Evolutionary conservation across 1,139 yeast species (phyloP), one percentile per base, ranked within the genome.

Genomic region (Diutina siamensis): DNA sequence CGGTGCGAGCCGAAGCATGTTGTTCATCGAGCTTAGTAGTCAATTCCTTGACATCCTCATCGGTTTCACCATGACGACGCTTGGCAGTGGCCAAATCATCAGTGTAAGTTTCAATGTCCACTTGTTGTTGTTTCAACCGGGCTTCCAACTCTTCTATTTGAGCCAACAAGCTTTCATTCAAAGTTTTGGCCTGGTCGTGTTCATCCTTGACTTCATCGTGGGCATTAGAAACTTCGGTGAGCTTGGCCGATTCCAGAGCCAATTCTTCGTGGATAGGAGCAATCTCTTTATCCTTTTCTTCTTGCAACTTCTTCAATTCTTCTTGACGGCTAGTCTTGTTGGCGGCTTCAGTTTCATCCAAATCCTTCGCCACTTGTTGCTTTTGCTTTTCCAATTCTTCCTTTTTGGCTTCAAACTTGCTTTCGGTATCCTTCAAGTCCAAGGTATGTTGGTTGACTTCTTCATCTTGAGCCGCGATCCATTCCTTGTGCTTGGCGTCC

Each of bases 231-330:
- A 71, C 59, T 40, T 64, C 65, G 49, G 62, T 60, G 53, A 71
- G 65, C 54, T 70, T 70, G 28, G 56, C 57, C 40, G 58, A 62
- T 55, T 70, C 75, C 32, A 53, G 60, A 47, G 57, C 60, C 53
- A 71, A 68, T 50, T 68, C 73, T 36, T 64, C 71, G 53, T 68
- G 63, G 13, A 63, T 55, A 20, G 76, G 76, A 49, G 62, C 58
- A 51, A 71, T 59, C 33, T 60, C 56, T 50, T 64, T 74, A 51
- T 71, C 75, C 52, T 68, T 67, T 51, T 70, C 71, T 1, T 64
- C 64, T 55, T 74, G 77, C 58, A 74, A 57, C 34, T 63, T 63
- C 34, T 61, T 70, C 51, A 73, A 62, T 52, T 73, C 76, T n/a
- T 57, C 57, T 50, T 65, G 63, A 52, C 77, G 68, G 22, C 63